A percentile compares a stretch with the other conserved stretches of the same genome.
Evolutionary conservation across 768 basidiomycete species (phyloP).

Genomic region (Mycena venus): DNA sequence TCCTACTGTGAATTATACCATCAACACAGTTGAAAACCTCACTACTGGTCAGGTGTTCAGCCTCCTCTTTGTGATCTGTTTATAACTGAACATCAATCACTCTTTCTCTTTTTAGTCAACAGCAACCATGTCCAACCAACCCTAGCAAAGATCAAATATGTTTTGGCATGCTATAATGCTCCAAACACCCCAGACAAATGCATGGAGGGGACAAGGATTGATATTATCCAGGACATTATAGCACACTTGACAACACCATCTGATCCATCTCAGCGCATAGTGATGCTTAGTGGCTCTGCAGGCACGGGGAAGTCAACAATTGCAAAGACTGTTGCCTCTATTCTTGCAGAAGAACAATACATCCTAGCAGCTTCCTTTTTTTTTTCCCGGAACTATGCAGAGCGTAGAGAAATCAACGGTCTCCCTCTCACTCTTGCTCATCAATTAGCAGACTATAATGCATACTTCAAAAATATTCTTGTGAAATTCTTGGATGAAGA

Average conservation of each 20-base stretch:
- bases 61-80: no score
- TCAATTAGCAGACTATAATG: slow-evolving; percentile 9
- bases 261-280: no score
- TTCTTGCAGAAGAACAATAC: not conserved
- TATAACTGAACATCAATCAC: no score
- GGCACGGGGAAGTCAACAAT: slow-evolving; percentile 20
- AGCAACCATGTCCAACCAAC: not conserved
- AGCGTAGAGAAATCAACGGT: not conserved
- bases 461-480: slow-evolving; percentile 1
- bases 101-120: not conserved
- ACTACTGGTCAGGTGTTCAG: no score
- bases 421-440: not conserved
- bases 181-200: slow-evolving; percentile 11
- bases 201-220: not conserved
- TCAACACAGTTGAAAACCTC: no score
- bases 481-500: not conserved
- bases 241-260: no score
- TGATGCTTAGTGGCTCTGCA: no score
- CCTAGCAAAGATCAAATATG: not conserved
- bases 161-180: slow-evolving; percentile 1
- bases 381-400: slow-evolving; percentile 1
- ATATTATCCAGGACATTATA: slow-evolving; percentile 14
- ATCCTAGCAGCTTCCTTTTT: slow-evolving; percentile 18
- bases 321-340: slow-evolving; percentile 7
- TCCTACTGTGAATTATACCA: no score